Evolutionary conservation across 495 filamentous ascomycete genomes (phyloP).

Genomic region (Tuber brumale): DNA sequence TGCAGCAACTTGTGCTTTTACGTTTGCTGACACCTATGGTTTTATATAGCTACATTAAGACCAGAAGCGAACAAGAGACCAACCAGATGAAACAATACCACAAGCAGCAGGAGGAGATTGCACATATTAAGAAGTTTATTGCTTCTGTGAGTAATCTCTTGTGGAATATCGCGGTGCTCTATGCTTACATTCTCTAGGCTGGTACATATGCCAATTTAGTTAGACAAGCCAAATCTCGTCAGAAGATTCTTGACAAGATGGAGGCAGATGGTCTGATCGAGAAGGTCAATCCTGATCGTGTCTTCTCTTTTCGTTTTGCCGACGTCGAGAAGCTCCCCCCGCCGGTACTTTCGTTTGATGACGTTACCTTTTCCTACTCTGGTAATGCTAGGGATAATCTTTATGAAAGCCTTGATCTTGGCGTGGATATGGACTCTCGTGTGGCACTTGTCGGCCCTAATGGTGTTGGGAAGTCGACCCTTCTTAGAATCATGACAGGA

Average conservation of each 20-base stretch:
- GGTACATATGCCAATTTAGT: constrained; percentile 99
- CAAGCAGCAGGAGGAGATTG: constrained; percentile 98
- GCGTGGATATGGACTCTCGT: constrained; percentile 98
- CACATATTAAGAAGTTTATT: constrained; percentile 99
- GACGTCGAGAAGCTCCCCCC: constrained; percentile 97
- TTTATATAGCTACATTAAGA: constrained; percentile 68
- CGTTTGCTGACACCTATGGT: neutral
- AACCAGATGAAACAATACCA: constrained; percentile 98
- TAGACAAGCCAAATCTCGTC: constrained; percentile 93
- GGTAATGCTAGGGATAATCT: constrained; percentile 82
- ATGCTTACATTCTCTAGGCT: constrained; percentile 42
- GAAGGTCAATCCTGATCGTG: constrained; percentile 72
- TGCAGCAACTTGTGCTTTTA: constrained; percentile 7
- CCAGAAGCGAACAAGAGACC: constrained; percentile 82
- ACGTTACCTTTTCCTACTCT: constrained; percentile 96
- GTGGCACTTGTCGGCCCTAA: constrained; percentile 96
- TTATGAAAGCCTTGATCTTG: constrained; percentile 92
- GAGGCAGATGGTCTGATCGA: constrained; percentile 98
- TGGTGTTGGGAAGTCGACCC: constrained; percentile 99
- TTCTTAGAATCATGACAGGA: constrained; percentile 95
- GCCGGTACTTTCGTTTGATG: constrained; percentile 90
- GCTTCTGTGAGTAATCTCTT: constrained; percentile 56
- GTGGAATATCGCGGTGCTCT: neutral
- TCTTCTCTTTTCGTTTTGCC: constrained; percentile 98
- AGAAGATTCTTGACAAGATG: constrained; percentile 99